Base-by-base conservation (phyloP, 371 early-diverging fungal species). In the Rhizomucor pusillus region DNA sequence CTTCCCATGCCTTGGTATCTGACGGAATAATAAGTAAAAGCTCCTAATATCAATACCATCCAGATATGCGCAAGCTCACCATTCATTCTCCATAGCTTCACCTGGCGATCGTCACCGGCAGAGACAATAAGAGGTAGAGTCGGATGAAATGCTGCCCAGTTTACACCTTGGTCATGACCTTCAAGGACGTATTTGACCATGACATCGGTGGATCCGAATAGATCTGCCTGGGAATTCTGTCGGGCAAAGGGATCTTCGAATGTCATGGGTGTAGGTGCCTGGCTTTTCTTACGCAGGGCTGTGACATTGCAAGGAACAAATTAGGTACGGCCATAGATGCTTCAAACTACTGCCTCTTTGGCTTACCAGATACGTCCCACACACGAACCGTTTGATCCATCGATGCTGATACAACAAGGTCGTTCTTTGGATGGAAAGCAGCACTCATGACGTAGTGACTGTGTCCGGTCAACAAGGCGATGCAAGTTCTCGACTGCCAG, bases 391-490 rank as follows among this genome's bases (percentile, higher is more conserved):
- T 98, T 69, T 97, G 95, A 75, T 99, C 99, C 71, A 99, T 81
- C 5, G 94, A 95, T 2, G 97, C 98, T 18, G 95, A 95, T 4
- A 98, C 94, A 52, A 99, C 87, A 20, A 97, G 73, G 57, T 98
- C 94, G 29, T 96, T 94, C 59, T 90, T 93, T 40, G 97, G 96
- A 65, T 99, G 95, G 82, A 99, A 99, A 67, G 90, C 88, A 3
- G 97, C 99, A 54, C 89, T 87, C 99, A 99, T 99, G n/a, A 99
- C 98, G 73, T 99, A 99, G 75, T 99, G 99, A 63, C 95, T 97
- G 75, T 99, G 99, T 1, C 99, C 99, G 3, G 98, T 95, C 48
- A 99, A 81, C 43, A 96, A 92, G 36, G 95, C 93, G 50, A 99
- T 90, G 69, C 97, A 95, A 69, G 89, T 93, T 52, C 98, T 83